Evolutionary conservation across 2,329 filamentous ascomycete genomes (phyloP).

Genomic region (Westerdykella aurantiaca): DNA sequence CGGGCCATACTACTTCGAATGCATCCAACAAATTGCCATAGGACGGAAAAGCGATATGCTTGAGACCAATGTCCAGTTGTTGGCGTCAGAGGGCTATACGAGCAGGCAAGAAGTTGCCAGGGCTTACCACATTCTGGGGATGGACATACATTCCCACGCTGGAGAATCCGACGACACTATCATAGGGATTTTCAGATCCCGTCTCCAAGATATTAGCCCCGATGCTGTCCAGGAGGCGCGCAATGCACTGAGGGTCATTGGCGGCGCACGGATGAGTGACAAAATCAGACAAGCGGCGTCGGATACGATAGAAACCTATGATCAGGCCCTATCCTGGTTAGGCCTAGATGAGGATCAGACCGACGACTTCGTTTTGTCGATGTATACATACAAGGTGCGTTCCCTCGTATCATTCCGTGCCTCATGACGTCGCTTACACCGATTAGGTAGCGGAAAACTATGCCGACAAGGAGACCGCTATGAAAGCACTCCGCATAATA

Average conservation of each 20-base stretch:
- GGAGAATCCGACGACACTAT: slow-evolving; percentile 52
- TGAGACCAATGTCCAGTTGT: slow-evolving; percentile 52
- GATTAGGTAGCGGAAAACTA: slow-evolving; percentile 48
- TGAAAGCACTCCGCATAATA: slow-evolving; percentile 54
- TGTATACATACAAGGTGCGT: slow-evolving; percentile 52
- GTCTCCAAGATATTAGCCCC: slow-evolving; percentile 50
- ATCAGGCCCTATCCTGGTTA: slow-evolving; percentile 59
- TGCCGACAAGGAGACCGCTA: slow-evolving; percentile 45
- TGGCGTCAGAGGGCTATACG: slow-evolving; percentile 55
- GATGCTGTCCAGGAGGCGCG: slow-evolving; percentile 52
- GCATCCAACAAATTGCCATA: slow-evolving; percentile 54
- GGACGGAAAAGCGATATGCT: slow-evolving; percentile 53
- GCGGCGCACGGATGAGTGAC: slow-evolving; percentile 52
- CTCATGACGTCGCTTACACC: slow-evolving; percentile 5
- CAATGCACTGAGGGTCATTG: slow-evolving; percentile 55
- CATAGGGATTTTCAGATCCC: slow-evolving; percentile 56
- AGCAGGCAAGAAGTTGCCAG: slow-evolving; percentile 51
- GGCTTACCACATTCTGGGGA: slow-evolving; percentile 56
- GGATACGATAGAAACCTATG: slow-evolving; percentile 55
- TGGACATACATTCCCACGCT: slow-evolving; percentile 39
- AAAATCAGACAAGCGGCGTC: slow-evolving; percentile 54
- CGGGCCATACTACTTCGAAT: slow-evolving; percentile 59
- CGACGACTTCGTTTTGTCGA: slow-evolving; percentile 55
- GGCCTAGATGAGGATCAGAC: slow-evolving; percentile 44
- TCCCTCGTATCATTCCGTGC: neutral